Percentiles rank a stretch among this genome's conserved stretches.
Evolutionary conservation across 1,284 basidiomycete genomes (phyloP).

Genomic region (Cystobasidium pallidum): DNA sequence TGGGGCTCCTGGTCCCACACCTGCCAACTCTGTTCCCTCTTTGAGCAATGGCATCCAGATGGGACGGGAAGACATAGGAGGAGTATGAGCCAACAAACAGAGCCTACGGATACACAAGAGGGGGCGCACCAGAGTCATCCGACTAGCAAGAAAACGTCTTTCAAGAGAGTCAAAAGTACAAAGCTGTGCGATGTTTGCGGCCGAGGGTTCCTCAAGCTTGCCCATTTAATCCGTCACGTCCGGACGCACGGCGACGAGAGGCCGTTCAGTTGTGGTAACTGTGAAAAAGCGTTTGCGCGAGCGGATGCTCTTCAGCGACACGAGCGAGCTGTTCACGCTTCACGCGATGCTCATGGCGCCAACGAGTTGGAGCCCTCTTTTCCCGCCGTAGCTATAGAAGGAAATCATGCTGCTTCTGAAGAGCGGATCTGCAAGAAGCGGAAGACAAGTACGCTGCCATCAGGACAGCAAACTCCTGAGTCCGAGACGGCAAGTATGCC

Average conservation of each 20-base stretch:
- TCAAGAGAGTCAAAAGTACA: not conserved
- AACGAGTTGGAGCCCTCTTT: not conserved
- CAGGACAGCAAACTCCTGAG: not conserved
- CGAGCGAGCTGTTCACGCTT: conserved; percentile 19
- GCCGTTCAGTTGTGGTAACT: conserved; percentile 16
- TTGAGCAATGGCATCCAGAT: not conserved
- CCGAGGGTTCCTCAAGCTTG: conserved; percentile 12
- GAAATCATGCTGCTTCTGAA: not conserved
- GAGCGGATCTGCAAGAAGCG: not conserved
- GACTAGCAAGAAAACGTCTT: not conserved
- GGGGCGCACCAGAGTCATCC: not conserved
- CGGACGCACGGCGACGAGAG: conserved; percentile 21
- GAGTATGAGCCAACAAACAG: not conserved
- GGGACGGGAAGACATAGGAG: not conserved
- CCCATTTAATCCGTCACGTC: conserved; percentile 26
- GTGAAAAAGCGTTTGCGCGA: conserved; percentile 28
- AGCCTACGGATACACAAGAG: not conserved
- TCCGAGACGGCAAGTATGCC: not conserved
- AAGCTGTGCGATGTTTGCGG: conserved; percentile 19
- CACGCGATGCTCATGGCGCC: not conserved
- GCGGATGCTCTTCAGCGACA: conserved; percentile 33
- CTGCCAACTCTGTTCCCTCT: conserved; percentile 1
- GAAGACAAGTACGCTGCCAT: not conserved
- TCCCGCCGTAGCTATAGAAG: not conserved
- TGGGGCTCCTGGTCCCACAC: not conserved